Evolutionary conservation across 2,329 filamentous ascomycete species (phyloP).

Genomic region (Trichoderma guizhouense): DNA sequence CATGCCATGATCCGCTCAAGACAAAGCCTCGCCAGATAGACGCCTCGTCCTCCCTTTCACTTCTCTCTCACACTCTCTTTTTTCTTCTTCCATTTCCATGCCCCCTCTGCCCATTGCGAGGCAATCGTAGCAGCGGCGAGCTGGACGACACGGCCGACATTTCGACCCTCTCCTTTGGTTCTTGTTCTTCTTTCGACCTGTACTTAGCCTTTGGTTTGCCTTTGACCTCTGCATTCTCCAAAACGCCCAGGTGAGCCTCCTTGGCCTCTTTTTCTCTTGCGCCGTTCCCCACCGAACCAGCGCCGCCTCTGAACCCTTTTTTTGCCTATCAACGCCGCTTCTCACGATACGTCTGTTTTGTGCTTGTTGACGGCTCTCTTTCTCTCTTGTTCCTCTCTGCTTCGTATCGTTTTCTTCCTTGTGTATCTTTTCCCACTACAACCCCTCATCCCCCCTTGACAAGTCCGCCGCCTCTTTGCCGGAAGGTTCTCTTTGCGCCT

Average conservation of each 20-base stretch:
- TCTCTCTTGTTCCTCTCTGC: conserved; percentile 3
- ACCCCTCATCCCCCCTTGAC: conserved; percentile 4
- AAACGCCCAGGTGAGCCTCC: conserved; percentile 30
- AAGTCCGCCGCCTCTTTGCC: conserved; percentile 19
- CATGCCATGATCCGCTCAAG: conserved; percentile 22
- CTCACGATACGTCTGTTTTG: not conserved
- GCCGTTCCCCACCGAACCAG: conserved; percentile 14
- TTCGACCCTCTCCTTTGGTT: conserved; percentile 23
- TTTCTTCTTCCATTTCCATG: conserved; percentile 34
- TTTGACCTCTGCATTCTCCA: conserved; percentile 7
- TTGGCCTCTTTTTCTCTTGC: conserved; percentile 16
- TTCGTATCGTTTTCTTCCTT: not conserved
- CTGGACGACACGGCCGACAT: conserved; percentile 34
- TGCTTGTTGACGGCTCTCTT: not conserved
- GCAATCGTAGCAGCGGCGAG: conserved; percentile 38
- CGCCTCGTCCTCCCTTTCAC: conserved; percentile 26
- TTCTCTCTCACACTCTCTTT: conserved; percentile 24
- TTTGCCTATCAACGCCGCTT: conserved; percentile 7
- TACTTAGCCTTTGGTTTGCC: not conserved
- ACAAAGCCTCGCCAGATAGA: conserved; percentile 40
- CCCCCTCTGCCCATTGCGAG: conserved; percentile 39
- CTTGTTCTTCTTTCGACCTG: conserved; percentile 17
- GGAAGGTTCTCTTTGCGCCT: not conserved
- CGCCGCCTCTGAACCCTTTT: conserved; percentile 14
- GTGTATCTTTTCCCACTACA: conserved; percentile 4